These are phyloP conservation scores for Hirschioporus abietinus DNA, from an alignment of 768 basidiomycete genomes.

Conservation along the genomic window DNA sequence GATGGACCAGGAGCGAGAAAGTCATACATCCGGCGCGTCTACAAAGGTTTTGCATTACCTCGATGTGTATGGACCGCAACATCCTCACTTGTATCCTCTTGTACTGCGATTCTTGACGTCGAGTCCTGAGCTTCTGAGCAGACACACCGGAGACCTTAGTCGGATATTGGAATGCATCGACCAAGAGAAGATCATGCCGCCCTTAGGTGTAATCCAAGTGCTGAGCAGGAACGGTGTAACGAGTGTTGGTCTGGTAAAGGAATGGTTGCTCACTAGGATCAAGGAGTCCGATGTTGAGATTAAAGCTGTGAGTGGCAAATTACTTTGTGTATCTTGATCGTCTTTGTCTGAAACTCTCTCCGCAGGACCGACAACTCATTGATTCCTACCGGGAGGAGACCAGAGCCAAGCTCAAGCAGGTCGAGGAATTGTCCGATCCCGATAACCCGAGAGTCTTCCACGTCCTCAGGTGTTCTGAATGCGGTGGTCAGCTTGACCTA, in stretches of 20 bases:
- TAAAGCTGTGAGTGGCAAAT: slow-evolving; percentile 54
- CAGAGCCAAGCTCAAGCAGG: slow-evolving; percentile 69
- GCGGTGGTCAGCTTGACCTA: slow-evolving; percentile 84
- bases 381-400: slow-evolving; percentile 89
- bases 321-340: slow-evolving; percentile 8
- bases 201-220: slow-evolving; percentile 85
- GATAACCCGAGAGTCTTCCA: slow-evolving; percentile 86
- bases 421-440: slow-evolving; percentile 73
- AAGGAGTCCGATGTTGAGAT: slow-evolving; percentile 70
- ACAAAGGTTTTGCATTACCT: slow-evolving; percentile 68
- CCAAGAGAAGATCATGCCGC: slow-evolving; percentile 76
- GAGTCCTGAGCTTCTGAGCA: slow-evolving; percentile 61
- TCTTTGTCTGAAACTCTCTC: slow-evolving; percentile 7
- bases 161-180: slow-evolving; percentile 75
- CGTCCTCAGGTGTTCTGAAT: slow-evolving; percentile 87
- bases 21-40: slow-evolving; percentile 27
- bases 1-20: slow-evolving; percentile 61
- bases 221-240: slow-evolving; percentile 85
- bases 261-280: slow-evolving; percentile 82
- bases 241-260: slow-evolving; percentile 86
- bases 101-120: slow-evolving; percentile 88
- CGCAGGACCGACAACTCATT: slow-evolving; percentile 80
- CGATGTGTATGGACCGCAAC: slow-evolving; percentile 62
- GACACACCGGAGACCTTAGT: slow-evolving; percentile 68
- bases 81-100: slow-evolving; percentile 78